Conservation (phyloP, 1,284 basidiomycete species). For the Volvariella surrecta region DNA sequence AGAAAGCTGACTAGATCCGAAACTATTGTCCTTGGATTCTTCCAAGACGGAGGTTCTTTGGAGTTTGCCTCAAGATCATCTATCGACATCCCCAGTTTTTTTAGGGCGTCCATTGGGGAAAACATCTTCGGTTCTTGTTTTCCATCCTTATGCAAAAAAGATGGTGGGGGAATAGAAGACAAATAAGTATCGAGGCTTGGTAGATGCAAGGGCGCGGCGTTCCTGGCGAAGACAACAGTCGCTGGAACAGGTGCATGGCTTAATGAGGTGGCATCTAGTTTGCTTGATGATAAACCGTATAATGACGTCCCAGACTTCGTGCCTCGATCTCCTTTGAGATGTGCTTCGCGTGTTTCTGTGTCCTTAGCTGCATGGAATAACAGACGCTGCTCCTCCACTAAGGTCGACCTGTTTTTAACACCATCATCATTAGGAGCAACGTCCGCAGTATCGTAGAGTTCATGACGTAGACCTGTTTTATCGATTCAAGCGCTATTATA, state of each 20-base stretch:
- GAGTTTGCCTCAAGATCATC: constrained; percentile 54
- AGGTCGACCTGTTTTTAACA: no score
- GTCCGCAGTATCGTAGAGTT: no score
- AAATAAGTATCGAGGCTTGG: constrained; percentile 53
- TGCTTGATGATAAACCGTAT: no score
- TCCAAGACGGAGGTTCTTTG: constrained; percentile 38
- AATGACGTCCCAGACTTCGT: no score
- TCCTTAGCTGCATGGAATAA: no score
- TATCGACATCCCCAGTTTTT: constrained; percentile 35
- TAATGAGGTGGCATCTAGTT: no score
- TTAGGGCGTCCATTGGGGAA: constrained; percentile 50
- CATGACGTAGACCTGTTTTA: no score
- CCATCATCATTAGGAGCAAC: no score
- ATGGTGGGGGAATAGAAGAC: constrained; percentile 34
- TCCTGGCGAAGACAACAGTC: constrained; percentile 42
- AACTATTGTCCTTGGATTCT: constrained; percentile 44
- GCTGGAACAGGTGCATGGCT: constrained; percentile 46
- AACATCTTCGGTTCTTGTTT: constrained; percentile 34
- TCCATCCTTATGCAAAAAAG: constrained; percentile 19
- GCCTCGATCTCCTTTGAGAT: no score
- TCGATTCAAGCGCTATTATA: no score
- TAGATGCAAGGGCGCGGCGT: constrained; percentile 46
- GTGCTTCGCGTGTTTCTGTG: no score
- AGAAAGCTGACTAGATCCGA: constrained; percentile 28
- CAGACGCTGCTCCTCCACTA: no score